These are phyloP conservation scores for Lagenidium giganteum DNA, from an alignment of 352 stramenopile species.

Conservation along the genomic window DNA sequence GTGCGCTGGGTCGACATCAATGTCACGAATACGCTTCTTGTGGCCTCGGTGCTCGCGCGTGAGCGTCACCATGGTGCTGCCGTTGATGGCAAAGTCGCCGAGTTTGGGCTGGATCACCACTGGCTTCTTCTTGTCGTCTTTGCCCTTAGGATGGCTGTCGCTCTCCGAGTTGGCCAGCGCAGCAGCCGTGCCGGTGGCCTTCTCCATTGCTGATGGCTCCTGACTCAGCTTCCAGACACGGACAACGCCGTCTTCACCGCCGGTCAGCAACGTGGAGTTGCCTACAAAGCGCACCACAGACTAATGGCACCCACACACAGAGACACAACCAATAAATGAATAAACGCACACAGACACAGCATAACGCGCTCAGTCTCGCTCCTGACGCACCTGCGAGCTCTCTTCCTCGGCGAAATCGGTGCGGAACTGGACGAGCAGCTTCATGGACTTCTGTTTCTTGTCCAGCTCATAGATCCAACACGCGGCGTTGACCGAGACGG, in stretches of 20 bases:
- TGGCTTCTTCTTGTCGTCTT: conserved; percentile 18
- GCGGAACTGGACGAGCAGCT: conserved; percentile 72
- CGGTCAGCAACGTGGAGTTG: conserved; percentile 71
- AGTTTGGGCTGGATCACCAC: conserved; percentile 38
- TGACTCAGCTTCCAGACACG: conserved; percentile 59
- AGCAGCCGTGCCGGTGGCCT: conserved; percentile 28
- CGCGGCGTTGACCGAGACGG: conserved; percentile 63
- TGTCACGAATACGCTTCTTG: conserved; percentile 75
- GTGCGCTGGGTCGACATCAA: conserved; percentile 76
- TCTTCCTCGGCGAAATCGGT: conserved; percentile 74
- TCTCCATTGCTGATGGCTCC: conserved; percentile 44
- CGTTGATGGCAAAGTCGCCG: conserved; percentile 51
- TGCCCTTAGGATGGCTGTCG: conserved; percentile 11
- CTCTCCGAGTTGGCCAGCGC: conserved; percentile 18
- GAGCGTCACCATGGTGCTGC: conserved; percentile 44
- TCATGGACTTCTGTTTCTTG: conserved; percentile 45
- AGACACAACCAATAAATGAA: not conserved
- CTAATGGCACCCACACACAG: conserved; percentile 17
- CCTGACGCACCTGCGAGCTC: conserved; percentile 55
- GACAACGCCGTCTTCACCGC: conserved; percentile 78
- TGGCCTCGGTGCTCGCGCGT: conserved; percentile 73
- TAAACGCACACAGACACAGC: not conserved
- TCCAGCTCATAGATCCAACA: conserved; percentile 81
- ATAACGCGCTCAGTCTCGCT: not conserved
- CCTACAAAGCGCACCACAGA: conserved; percentile 72